These are phyloP conservation scores for Penicillium brevicompactum DNA, from an alignment of 2,329 filamentous ascomycete genomes.

Conservation along the genomic window DNA sequence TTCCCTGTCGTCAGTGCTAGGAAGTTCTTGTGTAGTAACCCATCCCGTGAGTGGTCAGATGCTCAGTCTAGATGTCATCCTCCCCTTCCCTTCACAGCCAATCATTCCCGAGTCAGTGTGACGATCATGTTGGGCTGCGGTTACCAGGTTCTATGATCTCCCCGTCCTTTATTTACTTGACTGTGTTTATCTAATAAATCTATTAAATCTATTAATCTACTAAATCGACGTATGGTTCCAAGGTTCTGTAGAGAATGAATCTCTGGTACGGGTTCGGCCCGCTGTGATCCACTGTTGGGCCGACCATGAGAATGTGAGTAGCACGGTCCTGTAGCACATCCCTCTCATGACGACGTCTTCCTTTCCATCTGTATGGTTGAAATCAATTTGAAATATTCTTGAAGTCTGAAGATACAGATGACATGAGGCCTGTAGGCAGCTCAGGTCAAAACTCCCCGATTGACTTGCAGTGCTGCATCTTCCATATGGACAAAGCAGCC, in stretches of 20 bases:
- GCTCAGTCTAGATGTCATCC: slow-evolving; percentile 7
- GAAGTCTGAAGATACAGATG: not conserved
- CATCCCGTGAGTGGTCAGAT: slow-evolving; percentile 5
- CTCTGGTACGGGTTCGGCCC: slow-evolving; percentile 24
- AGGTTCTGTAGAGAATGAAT: slow-evolving; percentile 1
- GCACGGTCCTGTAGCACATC: too few relatives aligned
- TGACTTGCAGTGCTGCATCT: slow-evolving; percentile 8
- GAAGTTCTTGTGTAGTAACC: too few relatives aligned
- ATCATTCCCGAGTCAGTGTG: slow-evolving; percentile 13
- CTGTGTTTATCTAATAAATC: too few relatives aligned
- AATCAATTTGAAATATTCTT: too few relatives aligned
- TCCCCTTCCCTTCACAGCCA: slow-evolving; percentile 4
- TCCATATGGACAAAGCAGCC: slow-evolving; percentile 8
- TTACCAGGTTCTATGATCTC: not conserved
- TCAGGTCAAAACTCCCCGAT: slow-evolving; percentile 7
- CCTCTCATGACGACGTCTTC: too few relatives aligned
- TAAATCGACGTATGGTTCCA: not conserved
- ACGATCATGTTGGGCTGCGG: slow-evolving; percentile 7
- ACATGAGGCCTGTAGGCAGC: not conserved
- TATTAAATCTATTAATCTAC: too few relatives aligned
- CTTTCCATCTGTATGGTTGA: not conserved
- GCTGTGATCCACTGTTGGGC: slow-evolving; percentile 23
- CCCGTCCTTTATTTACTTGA: too few relatives aligned
- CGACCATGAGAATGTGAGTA: not conserved
- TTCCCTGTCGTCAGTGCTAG: not conserved